Percentiles rank a stretch among this genome's conserved stretches.
Conservation (phyloP, 176 grass and related monocot genomes). For the Musa itinerans region DNA sequence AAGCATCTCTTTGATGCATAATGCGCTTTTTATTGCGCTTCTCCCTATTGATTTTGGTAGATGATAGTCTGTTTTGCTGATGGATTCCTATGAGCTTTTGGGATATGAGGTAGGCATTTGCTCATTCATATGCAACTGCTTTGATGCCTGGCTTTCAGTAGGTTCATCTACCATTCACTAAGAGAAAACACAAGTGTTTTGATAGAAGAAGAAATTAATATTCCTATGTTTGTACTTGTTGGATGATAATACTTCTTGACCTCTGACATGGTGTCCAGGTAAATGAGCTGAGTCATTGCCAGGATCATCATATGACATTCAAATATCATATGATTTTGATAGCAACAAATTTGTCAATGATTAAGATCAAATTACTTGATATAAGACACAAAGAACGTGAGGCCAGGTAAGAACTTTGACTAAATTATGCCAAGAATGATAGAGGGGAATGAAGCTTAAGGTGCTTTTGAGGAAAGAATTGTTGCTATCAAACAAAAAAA, state of each 20-base stretch:
- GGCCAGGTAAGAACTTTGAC: background rate
- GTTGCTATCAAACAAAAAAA: too few relatives aligned
- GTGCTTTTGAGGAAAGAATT: too few relatives aligned
- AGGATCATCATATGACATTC: too few relatives aligned
- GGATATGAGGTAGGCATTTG: background rate
- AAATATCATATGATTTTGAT: background rate
- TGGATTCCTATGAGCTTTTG: slow-evolving; percentile 2
- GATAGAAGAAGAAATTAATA: too few relatives aligned
- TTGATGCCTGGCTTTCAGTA: background rate
- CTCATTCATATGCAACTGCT: background rate
- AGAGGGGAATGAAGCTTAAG: background rate
- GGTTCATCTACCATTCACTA: background rate
- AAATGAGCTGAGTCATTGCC: background rate
- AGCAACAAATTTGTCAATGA: background rate
- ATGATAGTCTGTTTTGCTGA: background rate
- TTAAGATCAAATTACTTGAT: background rate
- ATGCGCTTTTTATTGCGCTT: background rate
- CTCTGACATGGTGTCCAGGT: background rate
- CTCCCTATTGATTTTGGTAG: background rate
- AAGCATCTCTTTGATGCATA: too few relatives aligned
- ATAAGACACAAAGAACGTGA: background rate
- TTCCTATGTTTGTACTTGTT: too few relatives aligned
- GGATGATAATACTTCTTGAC: too few relatives aligned
- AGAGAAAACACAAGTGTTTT: background rate
- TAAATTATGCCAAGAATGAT: background rate